Percentiles rank a stretch among this genome's conserved stretches.
Evolutionary conservation across 441 rosid species (phyloP).

Genomic region (Bocquillonia castaneifolia): DNA sequence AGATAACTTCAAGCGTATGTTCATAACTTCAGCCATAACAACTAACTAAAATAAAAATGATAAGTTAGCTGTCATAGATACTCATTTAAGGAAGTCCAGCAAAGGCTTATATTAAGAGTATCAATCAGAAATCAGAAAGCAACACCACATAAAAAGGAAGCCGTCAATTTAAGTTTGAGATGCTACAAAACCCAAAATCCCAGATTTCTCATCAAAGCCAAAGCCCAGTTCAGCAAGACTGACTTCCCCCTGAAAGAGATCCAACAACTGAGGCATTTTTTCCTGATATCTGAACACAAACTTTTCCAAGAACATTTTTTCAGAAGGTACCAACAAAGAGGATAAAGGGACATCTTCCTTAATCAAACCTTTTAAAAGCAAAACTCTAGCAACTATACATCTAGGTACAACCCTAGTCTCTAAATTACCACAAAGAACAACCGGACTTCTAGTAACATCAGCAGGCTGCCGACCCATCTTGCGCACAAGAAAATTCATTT

Average conservation of each 20-base stretch:
- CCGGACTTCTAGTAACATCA: conserved; percentile 1
- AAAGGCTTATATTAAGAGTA: neutral
- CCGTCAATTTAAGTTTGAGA: no score
- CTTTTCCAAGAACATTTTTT: conserved; percentile 10
- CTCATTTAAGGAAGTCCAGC: neutral
- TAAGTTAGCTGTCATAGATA: neutral
- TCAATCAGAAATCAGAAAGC: neutral
- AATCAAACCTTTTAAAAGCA: conserved; percentile 16
- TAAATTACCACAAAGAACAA: conserved; percentile 5
- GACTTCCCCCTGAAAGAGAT: neutral
- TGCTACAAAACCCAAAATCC: neutral
- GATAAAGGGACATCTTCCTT: neutral
- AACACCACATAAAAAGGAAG: neutral
- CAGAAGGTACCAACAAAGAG: neutral
- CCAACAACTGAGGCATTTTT: conserved; percentile 21
- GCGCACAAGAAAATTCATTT: conserved; percentile 23
- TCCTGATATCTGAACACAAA: conserved; percentile 15
- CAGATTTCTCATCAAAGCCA: neutral
- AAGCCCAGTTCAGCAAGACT: neutral
- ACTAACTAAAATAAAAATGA: neutral
- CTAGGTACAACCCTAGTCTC: conserved; percentile 25
- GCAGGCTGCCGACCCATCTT: conserved; percentile 16
- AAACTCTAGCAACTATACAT: neutral
- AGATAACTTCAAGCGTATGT: no score
- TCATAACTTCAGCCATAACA: neutral